These are phyloP conservation scores for Thymus quinquecostatus DNA, from an alignment of 257 asterid genomes.

Conservation along the genomic window DNA sequence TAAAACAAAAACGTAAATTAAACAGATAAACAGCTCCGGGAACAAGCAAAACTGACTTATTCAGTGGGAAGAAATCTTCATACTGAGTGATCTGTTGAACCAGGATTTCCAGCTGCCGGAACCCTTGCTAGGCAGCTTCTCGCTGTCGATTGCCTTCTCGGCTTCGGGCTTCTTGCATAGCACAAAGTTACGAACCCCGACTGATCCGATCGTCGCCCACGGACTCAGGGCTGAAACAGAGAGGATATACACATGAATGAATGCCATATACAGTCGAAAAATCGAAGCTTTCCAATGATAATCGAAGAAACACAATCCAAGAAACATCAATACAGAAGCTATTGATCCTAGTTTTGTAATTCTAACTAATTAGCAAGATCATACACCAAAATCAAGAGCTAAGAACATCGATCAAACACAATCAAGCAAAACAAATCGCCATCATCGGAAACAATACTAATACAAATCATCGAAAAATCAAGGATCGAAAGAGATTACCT, in stretches of 20 bases:
- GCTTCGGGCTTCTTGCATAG: constrained; percentile 79
- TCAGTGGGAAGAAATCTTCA: constrained; percentile 72
- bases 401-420: not conserved
- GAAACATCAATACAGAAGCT: not conserved
- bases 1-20: not conserved
- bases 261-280: too few relatives aligned
- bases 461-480: not conserved
- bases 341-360: not conserved
- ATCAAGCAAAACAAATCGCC: not conserved
- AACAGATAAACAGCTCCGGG: not conserved
- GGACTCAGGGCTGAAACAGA: constrained; percentile 65
- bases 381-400: not conserved
- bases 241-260: not conserved
- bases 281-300: not conserved
- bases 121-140: constrained; percentile 50
- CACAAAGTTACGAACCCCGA: constrained; percentile 79
- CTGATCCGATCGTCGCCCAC: constrained; percentile 87
- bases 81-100: constrained; percentile 72
- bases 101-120: constrained; percentile 72
- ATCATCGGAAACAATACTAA: not conserved
- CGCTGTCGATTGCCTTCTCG: constrained; percentile 36
- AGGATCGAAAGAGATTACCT: constrained; percentile 46
- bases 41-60: constrained; percentile 6
- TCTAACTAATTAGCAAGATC: not conserved
- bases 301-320: not conserved